Base-by-base conservation (phyloP, 352 stramenopile species). In the Phytophthora palmivora region DNA sequence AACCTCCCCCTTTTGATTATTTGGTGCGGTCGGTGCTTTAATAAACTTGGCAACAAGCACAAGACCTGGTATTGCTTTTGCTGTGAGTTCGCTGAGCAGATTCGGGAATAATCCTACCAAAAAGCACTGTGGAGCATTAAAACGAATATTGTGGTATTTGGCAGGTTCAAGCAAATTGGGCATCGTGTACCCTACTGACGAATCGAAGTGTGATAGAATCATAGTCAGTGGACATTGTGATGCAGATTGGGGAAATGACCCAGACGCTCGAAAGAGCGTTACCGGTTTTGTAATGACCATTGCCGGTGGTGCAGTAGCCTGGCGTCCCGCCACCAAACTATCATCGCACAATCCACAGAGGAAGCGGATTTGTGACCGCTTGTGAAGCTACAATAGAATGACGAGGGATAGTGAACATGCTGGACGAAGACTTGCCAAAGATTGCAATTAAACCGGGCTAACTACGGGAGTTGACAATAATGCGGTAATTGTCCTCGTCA, bases 1-100 rank as follows among this genome's bases (percentile, higher is more conserved):
- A 37, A 9, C 8, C 26, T 32, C 26, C 26, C 8, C 8, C 37
- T 0, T 60, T 45, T 15, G 42, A 22, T 37, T 72, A 70, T 42
- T 39, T 55, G 4, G 59, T 14, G 60, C 54, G 3, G 8, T 32
- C 8, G 26, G 26, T 9, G 4, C 26, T 8, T 8, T 32, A 53
- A 71, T 78, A 65, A 72, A 78, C 26, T 21, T 72, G 4, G 47
- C 63, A 6, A 74, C 65, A 12, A 63, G 56, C 16, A 74, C 54
- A 2, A 36, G 45, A 2, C 55, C 55, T 0, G 65, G 69, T 11
- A 50, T 72, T 5, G 55, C 65, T 3, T 78, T 60, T 32, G 22
- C 43, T 0, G 21, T 70, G 14, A 8, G 26, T 8, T 9, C 4
- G 4, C 26, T 32, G 26, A 32, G 26, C 26, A n/a, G 26, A 9